Conservation (phyloP, 2,329 filamentous ascomycete genomes). For the Zopfia rhizophila region DNA sequence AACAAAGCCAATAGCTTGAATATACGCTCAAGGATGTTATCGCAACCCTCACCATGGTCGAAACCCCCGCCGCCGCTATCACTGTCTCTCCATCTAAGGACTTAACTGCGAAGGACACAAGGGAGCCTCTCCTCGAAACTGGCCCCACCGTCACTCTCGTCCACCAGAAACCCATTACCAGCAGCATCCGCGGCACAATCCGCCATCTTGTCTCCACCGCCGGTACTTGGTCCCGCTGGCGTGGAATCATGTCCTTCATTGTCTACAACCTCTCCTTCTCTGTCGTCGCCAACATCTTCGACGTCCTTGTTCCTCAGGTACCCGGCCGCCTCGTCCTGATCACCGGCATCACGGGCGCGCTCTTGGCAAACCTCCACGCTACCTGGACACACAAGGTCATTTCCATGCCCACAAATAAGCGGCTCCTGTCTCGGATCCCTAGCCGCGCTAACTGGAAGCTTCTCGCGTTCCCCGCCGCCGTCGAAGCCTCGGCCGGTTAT, state of each 20-base stretch:
- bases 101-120: conserved; percentile 54
- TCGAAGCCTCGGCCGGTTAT: conserved; percentile 69
- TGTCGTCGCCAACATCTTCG: conserved; percentile 58
- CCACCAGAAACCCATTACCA: conserved; percentile 69
- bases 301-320: conserved; percentile 49
- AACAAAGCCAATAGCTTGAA: conserved; percentile 34
- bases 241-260: conserved; percentile 68
- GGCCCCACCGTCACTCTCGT: conserved; percentile 55
- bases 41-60: conserved; percentile 71
- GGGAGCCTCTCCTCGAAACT: conserved; percentile 52
- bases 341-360: conserved; percentile 67
- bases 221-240: conserved; percentile 74
- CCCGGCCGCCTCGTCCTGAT: conserved; percentile 62
- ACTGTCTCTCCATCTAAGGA: conserved; percentile 62
- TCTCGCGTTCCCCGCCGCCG: conserved; percentile 73
- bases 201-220: conserved; percentile 70
- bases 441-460: conserved; percentile 73
- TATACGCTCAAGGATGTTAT: conserved; percentile 72
- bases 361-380: conserved; percentile 74
- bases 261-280: conserved; percentile 45
- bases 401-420: conserved; percentile 70
- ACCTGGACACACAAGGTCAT: conserved; percentile 90
- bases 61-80: conserved; percentile 66
- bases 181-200: conserved; percentile 67
- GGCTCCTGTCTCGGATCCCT: conserved; percentile 74